These are phyloP conservation scores for Aureobasidium sp. DNA, from an alignment of 2,329 filamentous ascomycete species.

Conservation along the genomic window DNA sequence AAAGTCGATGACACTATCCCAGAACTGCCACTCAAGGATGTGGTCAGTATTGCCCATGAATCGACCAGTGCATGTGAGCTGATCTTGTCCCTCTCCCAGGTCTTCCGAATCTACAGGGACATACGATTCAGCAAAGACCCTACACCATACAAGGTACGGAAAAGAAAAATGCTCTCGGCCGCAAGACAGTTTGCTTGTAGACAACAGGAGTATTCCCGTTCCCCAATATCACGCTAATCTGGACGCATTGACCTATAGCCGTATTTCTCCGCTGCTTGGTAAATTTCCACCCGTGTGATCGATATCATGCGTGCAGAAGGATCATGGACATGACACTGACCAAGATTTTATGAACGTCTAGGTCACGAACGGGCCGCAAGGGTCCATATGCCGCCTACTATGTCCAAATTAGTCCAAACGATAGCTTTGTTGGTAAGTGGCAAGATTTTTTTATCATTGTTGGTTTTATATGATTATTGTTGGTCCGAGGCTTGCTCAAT, in stretches of 20 bases:
- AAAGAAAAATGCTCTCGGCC: background rate
- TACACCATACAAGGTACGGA: conserved; percentile 75
- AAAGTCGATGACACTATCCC: conserved; percentile 75
- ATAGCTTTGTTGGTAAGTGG: conserved; percentile 63
- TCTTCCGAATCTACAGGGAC: conserved; percentile 83
- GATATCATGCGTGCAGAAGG: background rate
- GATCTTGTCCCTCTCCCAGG: too few species aligned
- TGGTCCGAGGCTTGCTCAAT: conserved; percentile 1
- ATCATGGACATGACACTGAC: conserved; percentile 12
- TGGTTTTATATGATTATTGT: background rate
- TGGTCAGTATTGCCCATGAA: conserved; percentile 47
- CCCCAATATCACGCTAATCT: background rate
- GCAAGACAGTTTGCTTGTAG: background rate
- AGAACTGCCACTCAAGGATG: conserved; percentile 76
- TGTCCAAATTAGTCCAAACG: conserved; percentile 67
- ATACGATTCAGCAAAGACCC: conserved; percentile 76
- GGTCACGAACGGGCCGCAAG: conserved; percentile 79
- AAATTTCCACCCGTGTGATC: conserved; percentile 20
- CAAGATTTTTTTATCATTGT: background rate
- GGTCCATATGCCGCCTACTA: conserved; percentile 86
- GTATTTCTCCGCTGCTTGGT: conserved; percentile 78
- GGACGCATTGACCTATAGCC: conserved; percentile 43
- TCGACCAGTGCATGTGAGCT: too few species aligned
- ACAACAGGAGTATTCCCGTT: background rate
- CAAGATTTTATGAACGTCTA: conserved; percentile 24